phyloP scores from a whole-genome alignment of 2,329 filamentous ascomycete species.

The Epichloe aotearoae region DNA sequence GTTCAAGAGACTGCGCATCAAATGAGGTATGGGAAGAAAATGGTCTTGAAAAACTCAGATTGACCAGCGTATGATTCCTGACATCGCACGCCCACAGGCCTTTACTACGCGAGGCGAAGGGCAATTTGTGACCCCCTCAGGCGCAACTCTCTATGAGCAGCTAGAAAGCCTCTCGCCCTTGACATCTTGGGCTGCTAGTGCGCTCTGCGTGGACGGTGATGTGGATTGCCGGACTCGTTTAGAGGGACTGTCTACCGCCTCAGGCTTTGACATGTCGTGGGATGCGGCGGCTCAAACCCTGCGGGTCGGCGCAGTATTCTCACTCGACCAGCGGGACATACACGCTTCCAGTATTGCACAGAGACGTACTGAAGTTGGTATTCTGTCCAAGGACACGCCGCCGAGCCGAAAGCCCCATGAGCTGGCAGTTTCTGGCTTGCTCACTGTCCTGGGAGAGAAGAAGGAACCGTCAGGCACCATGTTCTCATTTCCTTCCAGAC shows the following conservation, averaged over 20 bases:
- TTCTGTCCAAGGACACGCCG: conserved; percentile 54
- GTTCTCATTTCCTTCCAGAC: conserved; percentile 74
- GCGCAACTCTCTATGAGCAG: conserved; percentile 44
- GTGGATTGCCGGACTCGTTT: conserved; percentile 36
- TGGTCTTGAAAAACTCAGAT: not conserved
- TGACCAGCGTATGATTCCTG: not conserved
- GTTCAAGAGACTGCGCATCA: conserved; percentile 38
- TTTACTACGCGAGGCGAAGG: conserved; percentile 41
- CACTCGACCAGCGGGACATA: conserved; percentile 28
- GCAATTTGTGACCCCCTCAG: not conserved
- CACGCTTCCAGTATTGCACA: conserved; percentile 25
- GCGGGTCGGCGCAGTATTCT: conserved; percentile 53
- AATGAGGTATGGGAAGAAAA: conserved; percentile 12
- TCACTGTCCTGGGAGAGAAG: conserved; percentile 68
- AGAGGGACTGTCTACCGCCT: conserved; percentile 34
- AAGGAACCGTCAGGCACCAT: conserved; percentile 58
- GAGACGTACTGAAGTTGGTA: conserved; percentile 64
- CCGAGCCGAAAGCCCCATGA: conserved; percentile 53
- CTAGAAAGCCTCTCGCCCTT: conserved; percentile 45
- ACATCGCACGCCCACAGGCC: conserved; percentile 28
- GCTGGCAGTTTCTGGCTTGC: conserved; percentile 61
- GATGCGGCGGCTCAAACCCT: conserved; percentile 53
- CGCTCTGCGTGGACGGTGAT: conserved; percentile 35
- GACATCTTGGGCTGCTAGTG: conserved; percentile 35
- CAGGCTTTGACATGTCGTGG: conserved; percentile 65